Conservation (phyloP, 768 basidiomycete species). For the Mycena venus region DNA sequence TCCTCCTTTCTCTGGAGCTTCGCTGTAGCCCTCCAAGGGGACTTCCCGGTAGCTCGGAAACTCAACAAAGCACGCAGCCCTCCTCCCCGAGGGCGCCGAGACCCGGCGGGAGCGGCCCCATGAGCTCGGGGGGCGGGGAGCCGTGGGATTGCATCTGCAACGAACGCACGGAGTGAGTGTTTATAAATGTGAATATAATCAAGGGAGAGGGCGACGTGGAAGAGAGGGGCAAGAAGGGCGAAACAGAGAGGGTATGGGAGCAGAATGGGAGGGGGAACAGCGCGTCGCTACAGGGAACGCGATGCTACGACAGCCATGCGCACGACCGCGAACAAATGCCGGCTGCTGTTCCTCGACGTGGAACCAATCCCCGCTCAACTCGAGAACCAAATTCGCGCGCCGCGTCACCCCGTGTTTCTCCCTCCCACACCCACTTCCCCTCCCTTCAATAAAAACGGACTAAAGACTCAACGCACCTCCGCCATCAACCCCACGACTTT, state of each 20-base stretch:
- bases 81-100: conserved; percentile 61
- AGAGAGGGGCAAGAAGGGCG: neutral
- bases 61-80: conserved; percentile 52
- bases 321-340: too few relatives aligned
- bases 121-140: conserved; percentile 83
- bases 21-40: too few relatives aligned
- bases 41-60: too few relatives aligned
- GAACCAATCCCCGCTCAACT: too few relatives aligned
- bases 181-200: neutral
- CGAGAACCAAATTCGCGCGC: too few relatives aligned
- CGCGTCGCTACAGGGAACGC: too few relatives aligned
- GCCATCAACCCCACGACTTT: conserved; percentile 79
- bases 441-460: neutral
- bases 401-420: too few relatives aligned
- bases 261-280: neutral
- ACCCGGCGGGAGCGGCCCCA: conserved; percentile 88
- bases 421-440: too few relatives aligned
- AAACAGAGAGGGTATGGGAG: neutral
- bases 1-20: too few relatives aligned
- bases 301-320: too few relatives aligned
- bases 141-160: conserved; percentile 83
- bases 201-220: neutral
- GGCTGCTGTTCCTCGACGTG: too few relatives aligned
- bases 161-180: neutral
- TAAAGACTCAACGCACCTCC: conserved; percentile 61